A percentile compares a stretch with the other conserved stretches of the same genome.
Evolutionary conservation across 352 stramenopile species (phyloP).

Genomic region (Globisporangium lucens): DNA sequence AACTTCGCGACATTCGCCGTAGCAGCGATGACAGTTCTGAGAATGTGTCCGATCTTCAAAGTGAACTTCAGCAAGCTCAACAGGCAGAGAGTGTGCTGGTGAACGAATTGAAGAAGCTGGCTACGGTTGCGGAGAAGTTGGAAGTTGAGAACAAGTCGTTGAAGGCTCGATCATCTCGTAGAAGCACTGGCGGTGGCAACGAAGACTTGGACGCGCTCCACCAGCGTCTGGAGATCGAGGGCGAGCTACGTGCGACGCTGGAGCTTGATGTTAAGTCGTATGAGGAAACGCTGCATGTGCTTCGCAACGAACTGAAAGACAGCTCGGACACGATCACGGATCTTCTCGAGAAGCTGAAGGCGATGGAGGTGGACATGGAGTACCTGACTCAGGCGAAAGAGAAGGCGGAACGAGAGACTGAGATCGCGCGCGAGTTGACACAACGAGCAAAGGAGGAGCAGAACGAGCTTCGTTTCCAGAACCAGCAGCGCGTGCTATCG

Average conservation of each 20-base stretch:
- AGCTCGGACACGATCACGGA: conserved; percentile 36
- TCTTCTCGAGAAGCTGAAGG: conserved; percentile 34
- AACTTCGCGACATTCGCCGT: conserved; percentile 6
- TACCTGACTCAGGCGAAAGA: conserved; percentile 21
- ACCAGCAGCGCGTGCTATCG: conserved; percentile 47
- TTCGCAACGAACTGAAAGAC: conserved; percentile 54
- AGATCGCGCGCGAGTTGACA: conserved; percentile 25
- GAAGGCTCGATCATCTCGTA: neutral
- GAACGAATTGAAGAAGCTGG: conserved; percentile 10
- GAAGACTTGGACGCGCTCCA: conserved; percentile 21
- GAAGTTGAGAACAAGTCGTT: conserved; percentile 12
- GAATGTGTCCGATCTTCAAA: conserved; percentile 1
- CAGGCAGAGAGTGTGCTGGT: conserved; percentile 8
- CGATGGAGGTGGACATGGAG: conserved; percentile 30
- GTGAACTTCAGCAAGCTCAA: conserved; percentile 5
- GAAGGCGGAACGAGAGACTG: conserved; percentile 33
- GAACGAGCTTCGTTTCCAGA: conserved; percentile 59
- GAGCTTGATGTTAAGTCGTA: conserved; percentile 70
- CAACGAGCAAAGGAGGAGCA: conserved; percentile 46
- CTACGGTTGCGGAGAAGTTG: conserved; percentile 6
- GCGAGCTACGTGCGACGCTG: conserved; percentile 33
- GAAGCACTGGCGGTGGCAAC: neutral
- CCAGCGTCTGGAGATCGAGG: conserved; percentile 39
- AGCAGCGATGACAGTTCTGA: conserved; percentile 3
- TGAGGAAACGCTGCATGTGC: conserved; percentile 48